phyloP scores from a whole-genome alignment of 2,329 filamentous ascomycete genomes.

The Penicillium sp. region DNA sequence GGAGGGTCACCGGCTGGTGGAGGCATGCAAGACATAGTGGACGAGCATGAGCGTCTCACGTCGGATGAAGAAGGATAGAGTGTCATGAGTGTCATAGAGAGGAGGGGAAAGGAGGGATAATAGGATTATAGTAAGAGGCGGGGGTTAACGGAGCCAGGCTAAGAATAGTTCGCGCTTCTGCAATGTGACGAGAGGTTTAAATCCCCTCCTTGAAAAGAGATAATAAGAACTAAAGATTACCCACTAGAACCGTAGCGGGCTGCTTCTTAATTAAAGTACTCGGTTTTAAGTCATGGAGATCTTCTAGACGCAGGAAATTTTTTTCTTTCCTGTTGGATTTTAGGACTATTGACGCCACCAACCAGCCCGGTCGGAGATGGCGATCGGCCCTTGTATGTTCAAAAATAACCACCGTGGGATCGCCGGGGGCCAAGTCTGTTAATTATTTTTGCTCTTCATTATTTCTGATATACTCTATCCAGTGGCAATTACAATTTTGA shows the following conservation, averaged over 20 bases:
- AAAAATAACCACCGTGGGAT: not conserved
- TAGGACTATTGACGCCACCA: slow-evolving; percentile 23
- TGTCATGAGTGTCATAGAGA: slow-evolving; percentile 5
- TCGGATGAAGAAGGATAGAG: slow-evolving; percentile 10
- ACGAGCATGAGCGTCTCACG: slow-evolving; percentile 3
- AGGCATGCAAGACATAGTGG: slow-evolving; percentile 23
- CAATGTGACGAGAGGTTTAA: not conserved
- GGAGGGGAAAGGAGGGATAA: slow-evolving; percentile 1
- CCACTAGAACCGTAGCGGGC: not conserved
- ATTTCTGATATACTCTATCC: not conserved
- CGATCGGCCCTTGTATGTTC: slow-evolving; percentile 8
- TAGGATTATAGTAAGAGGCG: slow-evolving; percentile 1
- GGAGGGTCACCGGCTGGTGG: slow-evolving; percentile 16
- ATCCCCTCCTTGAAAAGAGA: not conserved
- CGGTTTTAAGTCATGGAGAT: not conserved
- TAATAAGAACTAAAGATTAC: not conserved
- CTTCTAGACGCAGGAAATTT: not conserved
- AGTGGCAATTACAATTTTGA: not conserved
- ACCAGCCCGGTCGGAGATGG: slow-evolving; percentile 15
- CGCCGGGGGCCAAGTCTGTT: not conserved
- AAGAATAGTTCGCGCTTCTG: slow-evolving; percentile 1
- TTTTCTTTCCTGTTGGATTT: slow-evolving; percentile 1
- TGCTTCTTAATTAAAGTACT: not conserved
- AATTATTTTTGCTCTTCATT: fast-evolving
- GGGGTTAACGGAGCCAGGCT: not conserved